Conservation (phyloP, 1,284 basidiomycete species). For the Sporisorium iseilematis-ciliati region DNA sequence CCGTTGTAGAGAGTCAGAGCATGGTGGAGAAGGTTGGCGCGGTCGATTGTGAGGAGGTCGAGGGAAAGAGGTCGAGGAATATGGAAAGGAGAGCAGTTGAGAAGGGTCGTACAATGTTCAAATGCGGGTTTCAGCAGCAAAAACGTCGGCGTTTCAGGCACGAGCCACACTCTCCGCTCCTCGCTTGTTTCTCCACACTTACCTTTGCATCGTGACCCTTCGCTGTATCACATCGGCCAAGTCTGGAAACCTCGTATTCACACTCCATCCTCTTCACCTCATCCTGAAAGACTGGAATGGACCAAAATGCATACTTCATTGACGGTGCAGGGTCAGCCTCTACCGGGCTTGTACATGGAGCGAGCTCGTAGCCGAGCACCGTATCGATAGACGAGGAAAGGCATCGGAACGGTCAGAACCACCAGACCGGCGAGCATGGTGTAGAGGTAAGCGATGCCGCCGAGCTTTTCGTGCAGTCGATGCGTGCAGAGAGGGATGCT, state of each 20-base stretch:
- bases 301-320: background rate
- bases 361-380: constrained; percentile 28
- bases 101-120: background rate
- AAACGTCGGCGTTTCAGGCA: constrained; percentile 15
- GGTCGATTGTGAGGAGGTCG: background rate
- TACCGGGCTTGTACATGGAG: constrained; percentile 32
- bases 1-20: background rate
- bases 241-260: background rate
- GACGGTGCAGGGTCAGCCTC: constrained; percentile 4
- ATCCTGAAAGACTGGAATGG: background rate
- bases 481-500: constrained; percentile 38
- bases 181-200: constrained; percentile 10
- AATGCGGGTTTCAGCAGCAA: constrained; percentile 8
- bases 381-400: constrained; percentile 20
- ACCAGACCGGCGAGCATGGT: constrained; percentile 40
- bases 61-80: background rate
- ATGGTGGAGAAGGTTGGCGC: background rate
- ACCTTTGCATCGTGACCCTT: background rate
- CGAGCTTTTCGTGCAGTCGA: constrained; percentile 38
- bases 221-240: background rate
- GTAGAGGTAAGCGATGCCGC: constrained; percentile 35
- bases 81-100: background rate
- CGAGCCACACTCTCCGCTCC: constrained; percentile 12
- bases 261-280: background rate
- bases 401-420: constrained; percentile 28